Conservation (phyloP, 2,329 filamentous ascomycete genomes). For the Pseudogymnoascus sp. region DNA sequence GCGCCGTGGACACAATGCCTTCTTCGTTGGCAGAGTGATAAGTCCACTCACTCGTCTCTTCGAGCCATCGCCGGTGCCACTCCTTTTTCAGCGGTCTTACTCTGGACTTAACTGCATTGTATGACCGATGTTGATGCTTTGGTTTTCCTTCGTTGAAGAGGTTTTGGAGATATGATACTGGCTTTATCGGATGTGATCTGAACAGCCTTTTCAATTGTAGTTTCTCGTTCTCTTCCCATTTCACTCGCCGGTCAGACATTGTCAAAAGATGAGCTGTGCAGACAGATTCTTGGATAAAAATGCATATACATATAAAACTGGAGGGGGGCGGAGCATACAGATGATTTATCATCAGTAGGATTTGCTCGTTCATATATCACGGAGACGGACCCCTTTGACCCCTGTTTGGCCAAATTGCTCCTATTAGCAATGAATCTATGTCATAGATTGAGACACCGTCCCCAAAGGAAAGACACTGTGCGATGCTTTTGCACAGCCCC, state of each 20-base stretch:
- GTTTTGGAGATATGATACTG: not conserved
- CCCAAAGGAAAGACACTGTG: too few species aligned
- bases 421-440: not conserved
- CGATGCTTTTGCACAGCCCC: too few species aligned
- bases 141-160: not conserved
- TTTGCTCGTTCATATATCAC: not conserved
- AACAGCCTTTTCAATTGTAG: not conserved
- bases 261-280: not conserved
- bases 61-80: not conserved
- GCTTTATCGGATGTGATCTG: not conserved
- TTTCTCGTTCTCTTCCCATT: not conserved
- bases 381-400: not conserved
- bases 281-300: not conserved
- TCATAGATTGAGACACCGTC: not conserved
- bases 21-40: not conserved
- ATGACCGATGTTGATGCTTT: not conserved
- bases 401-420: not conserved
- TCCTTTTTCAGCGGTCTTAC: not conserved
- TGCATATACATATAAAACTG: not conserved
- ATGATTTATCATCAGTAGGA: not conserved
- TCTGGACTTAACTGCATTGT: not conserved
- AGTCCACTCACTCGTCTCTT: not conserved
- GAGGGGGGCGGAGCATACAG: not conserved
- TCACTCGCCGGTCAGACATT: not conserved
- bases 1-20: not conserved